These are phyloP conservation scores for Xylaria acuta DNA, from an alignment of 495 filamentous ascomycete species.

Conservation along the genomic window DNA sequence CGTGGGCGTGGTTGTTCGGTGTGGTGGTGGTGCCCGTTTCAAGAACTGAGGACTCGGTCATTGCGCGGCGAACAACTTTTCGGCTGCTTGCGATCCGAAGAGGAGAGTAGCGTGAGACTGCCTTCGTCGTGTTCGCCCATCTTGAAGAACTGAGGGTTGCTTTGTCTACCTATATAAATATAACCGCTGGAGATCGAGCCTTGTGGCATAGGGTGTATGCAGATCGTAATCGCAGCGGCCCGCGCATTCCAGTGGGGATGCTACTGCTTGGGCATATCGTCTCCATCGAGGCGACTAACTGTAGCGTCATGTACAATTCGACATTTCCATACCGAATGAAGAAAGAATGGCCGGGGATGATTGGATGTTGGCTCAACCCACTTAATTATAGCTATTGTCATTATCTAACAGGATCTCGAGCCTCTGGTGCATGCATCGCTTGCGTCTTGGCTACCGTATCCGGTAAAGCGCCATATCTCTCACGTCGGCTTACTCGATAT, in stretches of 20 bases:
- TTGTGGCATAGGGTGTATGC: background rate
- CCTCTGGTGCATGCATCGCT: conserved; percentile 36
- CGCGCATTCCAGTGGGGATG: background rate
- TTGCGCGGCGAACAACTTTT: background rate
- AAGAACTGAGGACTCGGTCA: conserved; percentile 26
- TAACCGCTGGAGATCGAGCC: background rate
- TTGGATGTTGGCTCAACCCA: background rate
- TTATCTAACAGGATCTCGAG: background rate
- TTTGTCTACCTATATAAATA: conserved; percentile 7
- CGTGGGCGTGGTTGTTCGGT: conserved; percentile 14
- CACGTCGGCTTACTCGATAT: background rate
- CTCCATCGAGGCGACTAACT: background rate
- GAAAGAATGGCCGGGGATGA: background rate
- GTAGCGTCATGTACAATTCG: conserved; percentile 22
- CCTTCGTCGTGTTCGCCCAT: background rate
- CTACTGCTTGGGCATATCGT: background rate
- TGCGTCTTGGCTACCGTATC: conserved; percentile 41
- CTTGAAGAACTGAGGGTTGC: background rate
- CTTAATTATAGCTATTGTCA: background rate
- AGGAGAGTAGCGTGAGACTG: background rate
- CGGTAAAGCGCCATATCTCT: conserved; percentile 34
- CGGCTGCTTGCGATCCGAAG: background rate
- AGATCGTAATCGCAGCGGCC: conserved; percentile 3
- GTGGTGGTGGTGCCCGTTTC: conserved; percentile 22
- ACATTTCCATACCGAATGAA: conserved; percentile 20